Base-by-base conservation (phyloP, 169 alveolate genomes). In the Eimeria maxima region DNA sequence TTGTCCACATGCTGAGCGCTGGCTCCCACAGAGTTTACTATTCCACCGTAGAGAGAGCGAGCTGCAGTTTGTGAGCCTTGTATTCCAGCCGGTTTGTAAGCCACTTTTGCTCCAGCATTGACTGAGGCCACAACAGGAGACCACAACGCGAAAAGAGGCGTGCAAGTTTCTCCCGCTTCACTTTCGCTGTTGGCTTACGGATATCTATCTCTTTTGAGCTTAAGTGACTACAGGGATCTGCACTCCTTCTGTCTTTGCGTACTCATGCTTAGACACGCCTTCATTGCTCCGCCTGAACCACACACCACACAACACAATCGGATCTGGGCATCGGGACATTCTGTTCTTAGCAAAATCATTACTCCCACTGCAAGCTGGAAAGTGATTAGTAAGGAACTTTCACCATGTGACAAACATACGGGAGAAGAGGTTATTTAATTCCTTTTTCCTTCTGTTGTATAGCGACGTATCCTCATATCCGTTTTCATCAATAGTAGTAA, bases 1-100 rank as follows among this genome's bases (percentile, higher is more conserved):
- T 60, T 65, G 63, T 87, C 67, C n/a, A 44, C 84, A 27, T 44
- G 81, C 18, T 44, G 29, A 18, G 94, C 94, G 53, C 94, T 87
- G 83, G 45, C 83, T 27, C 94, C 94, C 16, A 87, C 81, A 60
- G 80, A 65, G 65, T 87, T 87, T 29, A n/a, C 94, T 63, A 87
- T 87, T 22, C 94, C 94, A 42, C 94, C 94, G 81, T 87, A 87
- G 14, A 87, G 94, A 38, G 94, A 87, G 45, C 81, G 78, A 18
- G 94, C 81, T 18, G 84, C 94, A 4, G 33, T 42, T 50, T 22
- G 20, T 60, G 47, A 0, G 44, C 94, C 94, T 8, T 45, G 11
- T 42, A 7, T 45, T 1, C 81, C 94, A 87, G 94, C 67, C 42
- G 94, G 84, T 29, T 5, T 7, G 24, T 4, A 74, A 47, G 94